Base-by-base conservation (phyloP, 2,329 filamentous ascomycete genomes). In the Trichoderma sp. region DNA sequence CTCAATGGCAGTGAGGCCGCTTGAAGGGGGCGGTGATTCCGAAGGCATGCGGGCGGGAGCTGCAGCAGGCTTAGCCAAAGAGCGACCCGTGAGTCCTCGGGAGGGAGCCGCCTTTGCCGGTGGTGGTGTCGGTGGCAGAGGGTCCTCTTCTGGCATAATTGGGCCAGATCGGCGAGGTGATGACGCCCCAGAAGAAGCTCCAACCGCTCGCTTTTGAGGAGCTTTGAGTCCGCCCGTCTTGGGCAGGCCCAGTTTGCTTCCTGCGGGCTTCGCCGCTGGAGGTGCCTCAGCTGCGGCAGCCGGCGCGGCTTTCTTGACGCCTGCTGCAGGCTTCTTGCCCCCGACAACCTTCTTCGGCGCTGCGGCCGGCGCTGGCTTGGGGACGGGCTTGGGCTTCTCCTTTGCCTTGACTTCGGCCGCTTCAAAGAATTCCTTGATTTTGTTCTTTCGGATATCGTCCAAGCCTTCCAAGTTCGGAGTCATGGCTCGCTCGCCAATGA, bases 401-500 rank as follows among this genome's bases (percentile, higher is more conserved):
- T 84, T 85, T 58, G 83, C 83, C 76, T 84, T 85, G 12, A 85
- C 83, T 73, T 84, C 82, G 15, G 84, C 84, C 0, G 88, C 86
- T 70, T 95, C 93, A 73, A 91, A 93, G 80, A 90, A 98, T 80
- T 99, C 96, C 83, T 97, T 98, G 80, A 98, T 93, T 82, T 98
- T 99, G 74, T 87, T 92, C 84, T 97, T 98, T 73, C 95, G 90
- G 75, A 98, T 98, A 28, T 99, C 96, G 79, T 99, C 96, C 3
- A 99, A 86, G 3, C 94, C 94, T 74, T 98, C 95, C 18, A 99
- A 84, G 80, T 97, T 93, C 9, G 93, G 92, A 57, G 92, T 94
- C 96, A 99, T 99, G 67, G 93, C 93, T 71, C 96, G 90, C 81
- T 99, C 97, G 56, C 96, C 95, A 84, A 98, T 93, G 70, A 99